A percentile compares a stretch with the other conserved stretches of the same genome.
Evolutionary conservation across 305 asterid species (phyloP).

Genomic region (Rubia balearica): DNA sequence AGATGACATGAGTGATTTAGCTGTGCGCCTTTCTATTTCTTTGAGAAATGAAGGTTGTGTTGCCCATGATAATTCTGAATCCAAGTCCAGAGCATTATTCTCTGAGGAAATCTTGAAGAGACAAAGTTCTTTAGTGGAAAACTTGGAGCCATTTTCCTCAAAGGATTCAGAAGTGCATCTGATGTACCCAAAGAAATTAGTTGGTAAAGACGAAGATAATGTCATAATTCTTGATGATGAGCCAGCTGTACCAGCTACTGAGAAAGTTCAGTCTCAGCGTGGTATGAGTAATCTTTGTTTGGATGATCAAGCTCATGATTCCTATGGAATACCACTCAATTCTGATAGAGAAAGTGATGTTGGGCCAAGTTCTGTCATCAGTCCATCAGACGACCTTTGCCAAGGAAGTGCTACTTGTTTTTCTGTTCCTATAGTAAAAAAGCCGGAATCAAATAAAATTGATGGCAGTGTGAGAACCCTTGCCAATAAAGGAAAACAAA

Average conservation of each 20-base stretch:
- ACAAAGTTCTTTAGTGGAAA: conserved; percentile 27
- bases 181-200: conserved; percentile 28
- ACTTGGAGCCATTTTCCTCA: conserved; percentile 24
- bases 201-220: conserved; percentile 30
- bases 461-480: conserved; percentile 33
- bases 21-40: conserved; percentile 60
- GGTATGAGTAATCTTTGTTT: conserved; percentile 24
- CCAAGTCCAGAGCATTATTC: conserved; percentile 26
- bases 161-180: conserved; percentile 30
- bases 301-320: conserved; percentile 31
- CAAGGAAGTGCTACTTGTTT: conserved; percentile 26
- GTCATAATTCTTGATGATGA: conserved; percentile 57
- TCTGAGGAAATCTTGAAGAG: conserved; percentile 28
- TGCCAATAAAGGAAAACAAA: conserved; percentile 28
- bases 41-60: conserved; percentile 39
- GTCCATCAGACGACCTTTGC: conserved; percentile 25
- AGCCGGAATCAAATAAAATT: conserved; percentile 23
- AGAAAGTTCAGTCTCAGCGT: conserved; percentile 25
- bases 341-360: conserved; percentile 30
- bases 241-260: conserved; percentile 32
- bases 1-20: conserved; percentile 57
- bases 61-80: conserved; percentile 22
- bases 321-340: conserved; percentile 25
- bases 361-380: conserved; percentile 22
- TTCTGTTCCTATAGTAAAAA: conserved; percentile 24